Base-by-base conservation (phyloP, 805 yeast species). In the Metschnikowia picachoensis region DNA sequence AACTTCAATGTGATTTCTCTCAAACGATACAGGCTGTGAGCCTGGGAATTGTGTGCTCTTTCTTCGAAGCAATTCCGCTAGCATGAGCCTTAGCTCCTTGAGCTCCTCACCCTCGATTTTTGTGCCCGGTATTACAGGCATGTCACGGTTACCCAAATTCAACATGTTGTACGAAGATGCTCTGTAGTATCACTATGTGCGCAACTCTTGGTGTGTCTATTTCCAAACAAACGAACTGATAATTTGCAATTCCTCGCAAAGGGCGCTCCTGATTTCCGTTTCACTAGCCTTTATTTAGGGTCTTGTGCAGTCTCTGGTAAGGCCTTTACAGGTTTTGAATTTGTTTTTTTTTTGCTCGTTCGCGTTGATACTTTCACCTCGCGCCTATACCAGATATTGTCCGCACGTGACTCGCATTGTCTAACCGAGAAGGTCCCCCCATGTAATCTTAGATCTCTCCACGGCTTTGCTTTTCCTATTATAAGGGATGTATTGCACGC, bases 21-120 rank as follows among this genome's bases (percentile, higher is more conserved):
- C 83, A 61, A 94, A 91, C 25, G 96, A 87, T 2, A 92, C 87
- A 0, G 99, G 99, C 66, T 95, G 99, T 1, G 97, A 83, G 0
- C 99, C 97, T 2, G 96, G 95, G 57, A 91, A 91, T 14, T 76
- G 71, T 35, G 77, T 74, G 30, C 81, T 74, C 47, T 70, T 67
- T 35, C 53, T 82, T 69, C 55, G 79, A 72, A 56, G 85, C 61
- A 51, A 85, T 68, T 58, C 79, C 61, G 90, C 83, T 4, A 91
- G 84, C 67, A 83, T 82, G 43, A 73, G 73, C 59, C 82, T 79
- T 44, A 92, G 73, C 47, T 79, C 89, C 25, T 76, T 77, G 0
- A 85, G 80, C 16, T 87, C 86, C 43, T 80, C 80, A 1, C 82
- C 83, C 2, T 92, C 86, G 52, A 90, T 87, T 43, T 76, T 70